Evolutionary conservation across 768 basidiomycete species (phyloP), one percentile per base, ranked within the genome.

Genomic region (Russula sp.): DNA sequence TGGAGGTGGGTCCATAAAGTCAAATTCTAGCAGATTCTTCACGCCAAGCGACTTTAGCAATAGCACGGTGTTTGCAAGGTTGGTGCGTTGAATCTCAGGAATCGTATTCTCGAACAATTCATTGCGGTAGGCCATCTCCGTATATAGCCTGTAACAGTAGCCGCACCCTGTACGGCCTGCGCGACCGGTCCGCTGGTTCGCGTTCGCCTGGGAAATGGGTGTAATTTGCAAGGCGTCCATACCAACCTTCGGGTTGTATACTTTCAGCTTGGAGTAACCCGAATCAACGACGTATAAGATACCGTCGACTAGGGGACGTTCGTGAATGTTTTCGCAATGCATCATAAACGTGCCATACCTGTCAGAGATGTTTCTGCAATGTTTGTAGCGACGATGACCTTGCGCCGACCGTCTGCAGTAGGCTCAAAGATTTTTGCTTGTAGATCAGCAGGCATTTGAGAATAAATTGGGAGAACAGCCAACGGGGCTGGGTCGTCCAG

Each of bases 1-100:
- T n/a, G 97, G 97, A 22, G 97, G 97, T n/a, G 97, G 97, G 73
- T 99, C 97, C 97, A 99, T 98, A 72, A 99, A 99, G 75, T 98
- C 96, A 71, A 98, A 99, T 75, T 99, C 96, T 22, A 99, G 81
- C 47, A 98, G 76, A 72, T 98, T 94, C 78, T 97, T 97, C 47
- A 99, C 97, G 10, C 97, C 96, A 6, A 99, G 80, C 3, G 95
- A 95, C 73, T 98, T 99, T 62, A 99, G 80, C 42, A 98, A 75
- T 22, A 98, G 75, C 0, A 98, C 97, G 0, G 96, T 99, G 70
- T 99, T 98, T 20, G 97, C 95, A 60, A 99, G 75, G 75, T 99
- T 98, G 10, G 97, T 99, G 51, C 97, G 81, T 74, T 99, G 97
- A 59, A 99, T 99, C 76, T 99, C 97, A 3, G 97, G 97, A 67